Percentiles rank a stretch among this genome's conserved stretches.
These are phyloP conservation scores for Teratosphaeria epicoccoides DNA, from an alignment of 2,329 filamentous ascomycete genomes.

Conservation along the genomic window DNA sequence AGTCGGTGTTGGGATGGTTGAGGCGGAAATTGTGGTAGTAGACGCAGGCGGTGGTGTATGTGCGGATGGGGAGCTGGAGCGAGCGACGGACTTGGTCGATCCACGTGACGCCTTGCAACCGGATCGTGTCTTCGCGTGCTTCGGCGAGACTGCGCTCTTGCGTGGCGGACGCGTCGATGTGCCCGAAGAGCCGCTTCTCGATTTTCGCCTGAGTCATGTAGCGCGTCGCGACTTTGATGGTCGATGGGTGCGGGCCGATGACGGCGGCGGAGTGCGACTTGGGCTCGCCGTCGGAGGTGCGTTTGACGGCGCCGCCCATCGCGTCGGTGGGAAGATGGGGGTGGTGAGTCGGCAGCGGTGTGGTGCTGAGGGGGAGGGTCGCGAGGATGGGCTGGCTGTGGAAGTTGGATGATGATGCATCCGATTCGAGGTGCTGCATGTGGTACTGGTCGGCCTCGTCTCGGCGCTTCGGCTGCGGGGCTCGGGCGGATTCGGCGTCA, in stretches of 20 bases:
- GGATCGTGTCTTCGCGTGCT: constrained; percentile 66
- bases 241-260: constrained; percentile 49
- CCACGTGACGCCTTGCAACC: constrained; percentile 77
- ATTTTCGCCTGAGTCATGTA: constrained; percentile 78
- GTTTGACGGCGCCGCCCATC: constrained; percentile 24
- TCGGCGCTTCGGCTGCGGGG: not conserved
- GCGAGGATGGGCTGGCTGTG: not conserved
- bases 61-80: constrained; percentile 78
- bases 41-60: constrained; percentile 80
- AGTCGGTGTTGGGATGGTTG: constrained; percentile 72
- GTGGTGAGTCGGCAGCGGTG: not conserved
- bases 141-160: constrained; percentile 42
- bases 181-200: constrained; percentile 51
- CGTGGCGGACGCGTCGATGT: constrained; percentile 35
- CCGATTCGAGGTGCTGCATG: not conserved
- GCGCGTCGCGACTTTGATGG: constrained; percentile 56
- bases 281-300: constrained; percentile 23
- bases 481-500: not conserved
- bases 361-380: not conserved
- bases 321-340: not conserved
- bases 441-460: not conserved
- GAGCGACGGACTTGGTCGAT: constrained; percentile 75
- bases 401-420: not conserved
- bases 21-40: constrained; percentile 94
- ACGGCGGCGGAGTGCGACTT: constrained; percentile 8